Base-by-base conservation (phyloP, 164 flowering plant genomes). In the Warburgia ugandensis region DNA sequence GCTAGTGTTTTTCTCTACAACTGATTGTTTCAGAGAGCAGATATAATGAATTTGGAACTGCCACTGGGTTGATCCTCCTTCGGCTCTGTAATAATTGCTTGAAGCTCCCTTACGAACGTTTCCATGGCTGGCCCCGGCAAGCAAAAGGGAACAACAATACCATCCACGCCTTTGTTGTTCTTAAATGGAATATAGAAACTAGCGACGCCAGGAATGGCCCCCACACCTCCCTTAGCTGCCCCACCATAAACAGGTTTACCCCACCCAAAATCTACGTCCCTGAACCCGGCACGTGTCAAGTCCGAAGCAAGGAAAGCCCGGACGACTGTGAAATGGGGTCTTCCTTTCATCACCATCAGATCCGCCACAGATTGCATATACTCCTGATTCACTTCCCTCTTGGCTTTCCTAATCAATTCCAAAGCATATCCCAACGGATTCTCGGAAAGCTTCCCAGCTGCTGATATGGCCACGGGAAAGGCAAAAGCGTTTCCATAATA, bases 251-350 rank as follows among this genome's bases (percentile, higher is more conserved):
- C 57, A 1, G 58, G 41, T 8, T 4, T 25, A 0, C 58, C 58
- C 41, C 41, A 54, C 41, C 58, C 49, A 7, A 54, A 54, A 44
- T 54, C 41, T 1, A 44, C 23, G 9, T 22, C 9, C 3, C 4
- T 3, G 4, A 32, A 44, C 3, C 26, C 50, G 6, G 14, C 9
- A 23, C 39, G 22, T 2, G 50, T 54, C 50, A 44, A n/a, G 40
- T 83, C 85, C 2, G 86, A 72, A 4, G 83, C 78, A 0, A 69
- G 25, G 28, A 30, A 78, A 0, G 64, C 36, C 27, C 80, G 27
- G 21, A 54, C 73, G 50, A 62, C 64, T 0, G 74, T 39, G 6
- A 45, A 38, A 0, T 43, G 25, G 0, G 72, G 73, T 16, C 77
- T 31, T 3, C 69, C 73, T 45, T 49, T 62, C 3, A 49, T 43